phyloP scores from a whole-genome alignment of 1,284 basidiomycete genomes.

The Irpex lacteus region DNA sequence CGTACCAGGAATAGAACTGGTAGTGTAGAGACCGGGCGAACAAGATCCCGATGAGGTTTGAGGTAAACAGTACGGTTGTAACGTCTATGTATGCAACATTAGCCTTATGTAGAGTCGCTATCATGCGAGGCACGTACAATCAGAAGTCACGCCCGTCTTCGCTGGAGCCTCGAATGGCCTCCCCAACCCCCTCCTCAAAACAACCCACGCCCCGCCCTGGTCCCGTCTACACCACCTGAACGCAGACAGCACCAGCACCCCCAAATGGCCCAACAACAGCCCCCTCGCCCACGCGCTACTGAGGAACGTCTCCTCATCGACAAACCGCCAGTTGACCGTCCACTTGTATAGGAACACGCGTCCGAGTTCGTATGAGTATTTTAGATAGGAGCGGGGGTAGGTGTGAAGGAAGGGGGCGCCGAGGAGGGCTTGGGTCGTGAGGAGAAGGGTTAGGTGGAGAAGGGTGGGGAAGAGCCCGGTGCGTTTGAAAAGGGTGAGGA shows the following conservation, averaged over 20 bases:
- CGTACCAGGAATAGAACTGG: slow-evolving; percentile 99
- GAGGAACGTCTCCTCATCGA: slow-evolving; percentile 76
- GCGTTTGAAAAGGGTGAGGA: slow-evolving; percentile 78
- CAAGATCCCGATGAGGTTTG: slow-evolving; percentile 88
- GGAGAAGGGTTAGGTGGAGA: slow-evolving; percentile 53
- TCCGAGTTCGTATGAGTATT: slow-evolving; percentile 83
- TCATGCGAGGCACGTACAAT: slow-evolving; percentile 45
- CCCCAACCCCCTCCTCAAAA: slow-evolving; percentile 57
- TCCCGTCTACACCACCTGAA: slow-evolving; percentile 70
- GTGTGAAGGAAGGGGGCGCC: slow-evolving; percentile 73
- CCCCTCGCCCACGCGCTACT: slow-evolving; percentile 57
- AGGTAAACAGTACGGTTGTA: slow-evolving; percentile 81
- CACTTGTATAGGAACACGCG: slow-evolving; percentile 92
- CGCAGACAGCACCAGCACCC: slow-evolving; percentile 65
- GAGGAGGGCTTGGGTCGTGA: slow-evolving; percentile 58
- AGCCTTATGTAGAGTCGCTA: slow-evolving; percentile 10
- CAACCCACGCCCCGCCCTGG: slow-evolving; percentile 51
- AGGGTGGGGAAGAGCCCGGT: slow-evolving; percentile 60
- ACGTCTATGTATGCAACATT: slow-evolving; percentile 53
- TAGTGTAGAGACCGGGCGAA: slow-evolving; percentile 98
- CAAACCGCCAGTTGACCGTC: slow-evolving; percentile 98
- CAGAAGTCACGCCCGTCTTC: slow-evolving; percentile 44
- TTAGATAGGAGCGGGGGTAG: slow-evolving; percentile 66
- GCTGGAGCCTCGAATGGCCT: slow-evolving; percentile 49
- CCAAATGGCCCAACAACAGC: slow-evolving; percentile 69